Percentiles rank a stretch among this genome's conserved stretches.
Evolutionary conservation across 805 yeast species (phyloP).

Genomic region (Ogataea degrootiae): DNA sequence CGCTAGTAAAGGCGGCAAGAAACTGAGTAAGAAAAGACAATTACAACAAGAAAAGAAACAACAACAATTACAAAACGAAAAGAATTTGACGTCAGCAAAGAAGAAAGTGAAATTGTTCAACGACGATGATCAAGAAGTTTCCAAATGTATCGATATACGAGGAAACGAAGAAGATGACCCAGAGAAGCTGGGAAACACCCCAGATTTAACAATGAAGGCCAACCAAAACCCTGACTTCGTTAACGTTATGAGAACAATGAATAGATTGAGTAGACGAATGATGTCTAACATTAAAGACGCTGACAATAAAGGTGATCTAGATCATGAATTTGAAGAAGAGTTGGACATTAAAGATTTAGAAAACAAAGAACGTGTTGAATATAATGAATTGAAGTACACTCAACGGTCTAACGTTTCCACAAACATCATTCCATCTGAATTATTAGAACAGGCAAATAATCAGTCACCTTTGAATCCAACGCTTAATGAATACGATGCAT

Average conservation of each 20-base stretch:
- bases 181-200: conserved; percentile 68
- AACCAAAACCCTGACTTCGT: conserved; percentile 64
- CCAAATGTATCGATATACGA: conserved; percentile 68
- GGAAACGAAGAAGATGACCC: conserved; percentile 84
- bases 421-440: conserved; percentile 21
- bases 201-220: conserved; percentile 83
- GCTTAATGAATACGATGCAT: conserved; percentile 22
- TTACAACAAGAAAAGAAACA: conserved; percentile 6
- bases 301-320: conserved; percentile 30
- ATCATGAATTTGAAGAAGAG: conserved; percentile 38
- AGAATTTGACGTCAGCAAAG: conserved; percentile 21
- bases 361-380: conserved; percentile 42
- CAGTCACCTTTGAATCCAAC: conserved; percentile 27
- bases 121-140: conserved; percentile 43
- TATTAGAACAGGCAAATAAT: conserved; percentile 10
- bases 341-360: conserved; percentile 49
- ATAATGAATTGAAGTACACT: conserved; percentile 41
- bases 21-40: conserved; percentile 33
- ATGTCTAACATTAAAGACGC: conserved; percentile 49
- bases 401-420: conserved; percentile 25
- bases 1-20: conserved; percentile 3
- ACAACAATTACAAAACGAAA: conserved; percentile 8
- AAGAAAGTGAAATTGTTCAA: conserved; percentile 33
- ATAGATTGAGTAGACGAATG: conserved; percentile 79
- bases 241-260: conserved; percentile 81